phyloP scores from a whole-genome alignment of 2,329 filamentous ascomycete species.

The Diplodia sapinea region DNA sequence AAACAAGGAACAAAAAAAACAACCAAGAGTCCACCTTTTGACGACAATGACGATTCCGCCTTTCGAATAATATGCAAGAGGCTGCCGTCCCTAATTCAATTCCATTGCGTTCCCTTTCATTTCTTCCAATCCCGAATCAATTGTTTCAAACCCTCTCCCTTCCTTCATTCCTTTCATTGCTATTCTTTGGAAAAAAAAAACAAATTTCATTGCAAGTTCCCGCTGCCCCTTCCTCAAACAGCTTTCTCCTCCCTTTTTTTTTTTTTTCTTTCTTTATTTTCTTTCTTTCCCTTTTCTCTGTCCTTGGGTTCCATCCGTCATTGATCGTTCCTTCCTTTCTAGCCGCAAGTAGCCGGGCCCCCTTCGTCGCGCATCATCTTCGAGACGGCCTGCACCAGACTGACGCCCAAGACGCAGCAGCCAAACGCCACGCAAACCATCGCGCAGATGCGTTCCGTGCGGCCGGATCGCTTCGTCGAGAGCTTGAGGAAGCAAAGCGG shows the following conservation, averaged over 20 bases:
- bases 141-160: not conserved
- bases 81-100: conserved; percentile 7
- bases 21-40: not conserved
- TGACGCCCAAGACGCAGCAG: conserved; percentile 78
- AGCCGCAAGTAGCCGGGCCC: conserved; percentile 8
- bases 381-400: conserved; percentile 71
- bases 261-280: not conserved
- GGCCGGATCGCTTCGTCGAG: conserved; percentile 65
- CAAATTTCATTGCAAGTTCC: not conserved
- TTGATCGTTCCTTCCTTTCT: not conserved
- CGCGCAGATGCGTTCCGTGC: conserved; percentile 62
- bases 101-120: not conserved
- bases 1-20: not conserved
- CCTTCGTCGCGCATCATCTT: conserved; percentile 60
- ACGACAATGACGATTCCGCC: not conserved
- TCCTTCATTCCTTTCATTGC: conserved; percentile 4
- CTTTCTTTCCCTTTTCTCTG: not conserved
- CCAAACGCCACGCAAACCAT: conserved; percentile 80
- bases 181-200: not conserved
- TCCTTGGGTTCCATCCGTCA: not conserved
- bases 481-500: conserved; percentile 95
- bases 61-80: conserved; percentile 5
- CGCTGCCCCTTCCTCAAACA: not conserved
- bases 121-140: not conserved
- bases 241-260: too few species aligned